Base-by-base conservation (phyloP, 306 rosid genomes). In the Acacia crassicarpa region DNA sequence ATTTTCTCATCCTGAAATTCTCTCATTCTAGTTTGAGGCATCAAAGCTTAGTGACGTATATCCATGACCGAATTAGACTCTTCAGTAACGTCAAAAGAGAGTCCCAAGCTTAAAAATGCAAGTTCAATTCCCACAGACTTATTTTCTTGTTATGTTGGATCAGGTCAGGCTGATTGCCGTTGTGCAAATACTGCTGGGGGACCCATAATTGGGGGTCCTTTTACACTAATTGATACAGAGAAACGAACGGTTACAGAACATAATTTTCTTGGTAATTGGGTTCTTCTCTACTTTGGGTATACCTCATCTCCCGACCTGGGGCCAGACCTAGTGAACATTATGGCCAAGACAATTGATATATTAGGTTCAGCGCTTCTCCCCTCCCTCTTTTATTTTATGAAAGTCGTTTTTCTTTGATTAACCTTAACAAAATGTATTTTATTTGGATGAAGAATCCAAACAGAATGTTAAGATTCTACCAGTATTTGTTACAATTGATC, bases 241-340 rank as follows among this genome's bases (percentile, higher is more conserved):
- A 91, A 86, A 80, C 87, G 56, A 75, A 85, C 83, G 0, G 84
- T 91, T 78, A 93, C 95, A 3, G 97, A 91, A 68, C 84, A 40
- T 17, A 83, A 80, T 87, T 86, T 95, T 79, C 86, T 58, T 43
- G 97, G 97, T 67, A 93, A 93, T 61, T 93, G 98, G 98, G 81
- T 90, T 78, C 97, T 95, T 67, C 91, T 95, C 43, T 91, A 95
- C 87, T 93, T 93, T 54, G 98, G 98, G 53, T 91, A 91, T 85
- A 91, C 98, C 65, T 95, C 94, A 61, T 95, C 98, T 62, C 98
- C 98, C 69, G 98, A 95, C 83, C 78, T 91, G 72, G 98, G 97
- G 70, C 98, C 98, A 0, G 95, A 95, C 78, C 97, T 91, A 85
- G 84, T 93, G 54, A 89, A 86, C 46, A 49, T 88, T 67, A 83